Evolutionary conservation across 192 early-diverging fungal genomes (phyloP).

Genomic region (Coemansia reversa): DNA sequence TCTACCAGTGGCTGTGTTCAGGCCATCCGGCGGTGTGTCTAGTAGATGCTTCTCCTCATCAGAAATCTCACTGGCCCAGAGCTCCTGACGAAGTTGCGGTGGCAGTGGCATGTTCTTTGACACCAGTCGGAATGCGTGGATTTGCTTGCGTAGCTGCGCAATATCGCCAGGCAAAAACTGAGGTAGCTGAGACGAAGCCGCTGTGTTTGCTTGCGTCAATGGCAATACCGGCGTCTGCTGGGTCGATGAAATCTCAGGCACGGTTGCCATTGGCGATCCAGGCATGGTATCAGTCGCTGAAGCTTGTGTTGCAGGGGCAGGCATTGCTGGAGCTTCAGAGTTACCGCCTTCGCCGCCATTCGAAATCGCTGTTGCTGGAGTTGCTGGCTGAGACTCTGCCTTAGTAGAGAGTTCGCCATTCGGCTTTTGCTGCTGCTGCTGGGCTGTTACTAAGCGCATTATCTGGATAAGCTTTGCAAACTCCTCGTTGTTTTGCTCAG

Average conservation of each 20-base stretch:
- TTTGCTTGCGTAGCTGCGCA: constrained; percentile 73
- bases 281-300: constrained; percentile 6
- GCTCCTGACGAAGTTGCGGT: constrained; percentile 63
- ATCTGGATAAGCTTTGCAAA: constrained; percentile 65
- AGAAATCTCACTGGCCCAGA: constrained; percentile 56
- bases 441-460: constrained; percentile 46
- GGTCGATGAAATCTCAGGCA: constrained; percentile 3
- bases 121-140: constrained; percentile 80
- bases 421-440: constrained; percentile 50
- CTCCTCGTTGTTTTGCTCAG: constrained; percentile 74
- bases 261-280: constrained; percentile 8
- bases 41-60: constrained; percentile 52
- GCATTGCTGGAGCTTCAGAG: constrained; percentile 11
- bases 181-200: constrained; percentile 6
- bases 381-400: constrained; percentile 4
- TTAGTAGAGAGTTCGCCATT: neutral
- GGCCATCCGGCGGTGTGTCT: constrained; percentile 26
- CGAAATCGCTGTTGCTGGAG: constrained; percentile 37
- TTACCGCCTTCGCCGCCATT: constrained; percentile 6
- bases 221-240: constrained; percentile 2
- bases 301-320: constrained; percentile 7
- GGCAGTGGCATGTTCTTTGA: constrained; percentile 79
- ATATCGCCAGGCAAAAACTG: constrained; percentile 63
- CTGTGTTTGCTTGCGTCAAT: neutral
- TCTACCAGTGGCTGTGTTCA: constrained; percentile 51